A percentile compares a stretch with the other conserved stretches of the same genome.
Evolutionary conservation across 2,329 filamentous ascomycete genomes (phyloP).

Genomic region (Alternaria hordeiaustralica): DNA sequence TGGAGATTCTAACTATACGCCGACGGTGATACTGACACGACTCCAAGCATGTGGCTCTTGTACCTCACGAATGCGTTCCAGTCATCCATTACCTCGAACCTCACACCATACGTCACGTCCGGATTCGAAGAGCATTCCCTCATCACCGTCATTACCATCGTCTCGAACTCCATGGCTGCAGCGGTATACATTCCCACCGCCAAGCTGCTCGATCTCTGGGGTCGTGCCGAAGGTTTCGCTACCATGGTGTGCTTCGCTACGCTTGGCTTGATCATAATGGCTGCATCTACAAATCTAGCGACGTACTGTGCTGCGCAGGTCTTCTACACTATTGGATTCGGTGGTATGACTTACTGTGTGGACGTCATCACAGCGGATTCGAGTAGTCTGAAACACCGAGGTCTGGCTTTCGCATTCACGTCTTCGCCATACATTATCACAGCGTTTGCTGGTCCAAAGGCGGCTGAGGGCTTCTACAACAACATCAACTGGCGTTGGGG

Average conservation of each 20-base stretch:
- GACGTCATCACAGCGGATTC: slow-evolving; percentile 68
- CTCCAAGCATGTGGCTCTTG: slow-evolving; percentile 36
- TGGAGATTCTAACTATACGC: not conserved
- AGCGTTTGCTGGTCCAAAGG: slow-evolving; percentile 25
- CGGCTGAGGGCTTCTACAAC: slow-evolving; percentile 48
- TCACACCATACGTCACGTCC: slow-evolving; percentile 41
- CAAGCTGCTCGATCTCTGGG: slow-evolving; percentile 50
- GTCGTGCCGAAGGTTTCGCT: slow-evolving; percentile 46
- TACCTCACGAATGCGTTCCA: slow-evolving; percentile 54
- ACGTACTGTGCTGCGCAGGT: slow-evolving; percentile 33
- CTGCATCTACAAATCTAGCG: slow-evolving; percentile 62
- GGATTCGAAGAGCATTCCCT: slow-evolving; percentile 36
- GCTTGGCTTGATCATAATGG: slow-evolving; percentile 67
- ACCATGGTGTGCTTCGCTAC: slow-evolving; percentile 40
- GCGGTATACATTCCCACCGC: slow-evolving; percentile 47
- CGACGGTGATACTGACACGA: not conserved
- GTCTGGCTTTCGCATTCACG: slow-evolving; percentile 62
- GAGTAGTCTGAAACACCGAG: slow-evolving; percentile 53
- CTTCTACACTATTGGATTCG: slow-evolving; percentile 62
- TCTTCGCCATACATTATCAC: slow-evolving; percentile 29
- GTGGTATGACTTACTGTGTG: slow-evolving; percentile 64
- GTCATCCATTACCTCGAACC: slow-evolving; percentile 45
- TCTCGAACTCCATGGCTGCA: slow-evolving; percentile 38
- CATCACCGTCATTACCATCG: slow-evolving; percentile 33
- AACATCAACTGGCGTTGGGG: slow-evolving; percentile 68